These are phyloP conservation scores for Lasiosphaeria hispida DNA, from an alignment of 495 filamentous ascomycete genomes.

Conservation along the genomic window DNA sequence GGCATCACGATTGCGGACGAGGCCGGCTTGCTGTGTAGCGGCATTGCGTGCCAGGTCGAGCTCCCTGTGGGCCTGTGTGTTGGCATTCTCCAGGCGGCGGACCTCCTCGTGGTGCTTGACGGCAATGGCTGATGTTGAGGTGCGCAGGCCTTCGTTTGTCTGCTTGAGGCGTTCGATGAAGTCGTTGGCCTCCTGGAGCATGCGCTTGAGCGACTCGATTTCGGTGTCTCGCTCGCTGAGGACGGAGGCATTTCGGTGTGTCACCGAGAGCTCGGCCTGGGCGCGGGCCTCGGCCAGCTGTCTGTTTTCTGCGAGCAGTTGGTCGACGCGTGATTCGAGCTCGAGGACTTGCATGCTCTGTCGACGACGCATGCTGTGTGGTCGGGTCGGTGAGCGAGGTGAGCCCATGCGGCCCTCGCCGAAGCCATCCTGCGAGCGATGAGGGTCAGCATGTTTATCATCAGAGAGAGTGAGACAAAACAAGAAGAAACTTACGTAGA, in stretches of 20 bases:
- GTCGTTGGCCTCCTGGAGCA: conserved; percentile 72
- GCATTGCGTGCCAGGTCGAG: conserved; percentile 58
- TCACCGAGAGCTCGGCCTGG: conserved; percentile 56
- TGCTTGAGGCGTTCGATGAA: conserved; percentile 74
- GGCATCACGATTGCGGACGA: conserved; percentile 76
- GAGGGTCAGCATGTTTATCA: conserved; percentile 17
- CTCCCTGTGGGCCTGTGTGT: conserved; percentile 55
- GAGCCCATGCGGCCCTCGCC: conserved; percentile 85
- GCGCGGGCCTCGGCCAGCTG: conserved; percentile 68
- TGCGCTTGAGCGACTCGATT: conserved; percentile 73
- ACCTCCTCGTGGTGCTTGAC: conserved; percentile 65
- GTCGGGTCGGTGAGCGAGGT: conserved; percentile 89
- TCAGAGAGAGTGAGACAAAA: conserved; percentile 14
- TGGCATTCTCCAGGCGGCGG: conserved; percentile 54
- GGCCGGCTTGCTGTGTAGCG: conserved; percentile 55
- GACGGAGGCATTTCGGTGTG: conserved; percentile 43
- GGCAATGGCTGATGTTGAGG: conserved; percentile 70
- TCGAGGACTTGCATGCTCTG: conserved; percentile 96
- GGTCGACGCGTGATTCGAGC: conserved; percentile 70
- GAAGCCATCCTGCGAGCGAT: conserved; percentile 74
- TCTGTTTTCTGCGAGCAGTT: conserved; percentile 77
- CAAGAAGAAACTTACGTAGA: conserved; percentile 71
- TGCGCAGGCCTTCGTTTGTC: conserved; percentile 76
- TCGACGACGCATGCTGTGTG: conserved; percentile 89
- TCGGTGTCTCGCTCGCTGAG: conserved; percentile 70